Evolutionary conservation across 31 red algal genomes (phyloP).

Genomic region (Bonnemaisonia californica): DNA sequence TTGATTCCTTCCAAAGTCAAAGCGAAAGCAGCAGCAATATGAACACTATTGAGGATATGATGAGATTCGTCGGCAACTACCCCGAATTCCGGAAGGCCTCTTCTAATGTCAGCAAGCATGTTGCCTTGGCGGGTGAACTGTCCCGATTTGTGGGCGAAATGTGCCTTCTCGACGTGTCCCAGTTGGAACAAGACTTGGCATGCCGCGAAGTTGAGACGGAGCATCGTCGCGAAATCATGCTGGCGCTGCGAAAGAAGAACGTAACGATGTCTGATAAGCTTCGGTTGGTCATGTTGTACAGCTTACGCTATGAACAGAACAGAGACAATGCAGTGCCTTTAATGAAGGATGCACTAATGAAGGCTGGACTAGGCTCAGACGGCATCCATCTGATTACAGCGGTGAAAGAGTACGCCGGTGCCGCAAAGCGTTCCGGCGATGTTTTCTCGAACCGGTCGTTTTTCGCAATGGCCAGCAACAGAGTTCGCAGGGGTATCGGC

Average conservation of each 20-base stretch:
- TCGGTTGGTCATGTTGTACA: conserved; percentile 83
- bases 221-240: conserved; percentile 84
- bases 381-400: conserved; percentile 66
- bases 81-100: conserved; percentile 90
- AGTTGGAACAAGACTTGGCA: conserved; percentile 94
- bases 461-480: conserved; percentile 89
- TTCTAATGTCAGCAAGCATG: conserved; percentile 90
- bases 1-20: conserved; percentile 80
- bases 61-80: conserved; percentile 82
- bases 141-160: conserved; percentile 73
- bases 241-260: conserved; percentile 45
- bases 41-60: conserved; percentile 88
- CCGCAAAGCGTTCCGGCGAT: conserved; percentile 77
- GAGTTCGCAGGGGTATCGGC: conserved; percentile 87
- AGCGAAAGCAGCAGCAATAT: conserved; percentile 50
- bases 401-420: conserved; percentile 82
- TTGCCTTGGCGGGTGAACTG: conserved; percentile 85
- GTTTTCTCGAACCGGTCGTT: conserved; percentile 95
- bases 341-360: conserved; percentile 64
- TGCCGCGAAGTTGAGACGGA: conserved; percentile 87
- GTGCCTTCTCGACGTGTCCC: conserved; percentile 78
- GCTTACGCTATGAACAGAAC: conserved; percentile 83
- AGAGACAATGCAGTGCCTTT: conserved; percentile 45
- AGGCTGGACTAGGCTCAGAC: conserved; percentile 44
- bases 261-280: conserved; percentile 78